These are phyloP conservation scores for Rhodofomes roseus DNA, from an alignment of 1,284 basidiomycete genomes.

Conservation along the genomic window DNA sequence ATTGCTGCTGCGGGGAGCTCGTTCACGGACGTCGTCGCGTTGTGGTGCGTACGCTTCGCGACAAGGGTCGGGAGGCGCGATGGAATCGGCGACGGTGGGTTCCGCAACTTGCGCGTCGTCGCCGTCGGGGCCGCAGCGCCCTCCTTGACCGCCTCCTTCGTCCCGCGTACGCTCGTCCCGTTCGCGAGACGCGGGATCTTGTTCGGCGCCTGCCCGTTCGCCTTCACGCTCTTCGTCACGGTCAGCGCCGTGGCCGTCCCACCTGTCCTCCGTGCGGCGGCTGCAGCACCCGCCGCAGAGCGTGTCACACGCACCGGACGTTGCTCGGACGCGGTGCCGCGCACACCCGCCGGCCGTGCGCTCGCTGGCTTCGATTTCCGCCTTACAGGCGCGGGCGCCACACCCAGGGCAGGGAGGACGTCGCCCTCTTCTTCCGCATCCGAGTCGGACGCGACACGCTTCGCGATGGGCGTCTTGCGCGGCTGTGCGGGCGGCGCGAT, in stretches of 20 bases:
- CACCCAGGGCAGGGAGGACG: slow-evolving; percentile 56
- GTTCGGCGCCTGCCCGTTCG: slow-evolving; percentile 52
- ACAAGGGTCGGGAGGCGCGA: slow-evolving; percentile 71
- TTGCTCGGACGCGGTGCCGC: slow-evolving; percentile 60
- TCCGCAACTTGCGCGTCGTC: slow-evolving; percentile 28
- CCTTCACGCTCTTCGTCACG: slow-evolving; percentile 22
- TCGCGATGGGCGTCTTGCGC: slow-evolving; percentile 77
- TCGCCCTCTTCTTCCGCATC: slow-evolving; percentile 62
- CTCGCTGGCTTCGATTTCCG: slow-evolving; percentile 41
- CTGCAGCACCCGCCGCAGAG: slow-evolving; percentile 56
- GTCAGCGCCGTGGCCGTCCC: slow-evolving; percentile 23
- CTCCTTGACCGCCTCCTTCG: slow-evolving; percentile 31
- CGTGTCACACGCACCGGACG: slow-evolving; percentile 69
- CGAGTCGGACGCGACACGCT: slow-evolving; percentile 60
- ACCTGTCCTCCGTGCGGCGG: slow-evolving; percentile 41
- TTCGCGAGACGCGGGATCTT: slow-evolving; percentile 73
- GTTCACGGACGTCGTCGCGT: slow-evolving; percentile 45
- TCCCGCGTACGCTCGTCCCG: slow-evolving; percentile 39
- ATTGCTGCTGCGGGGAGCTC: slow-evolving; percentile 42
- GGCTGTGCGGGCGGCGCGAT: slow-evolving; percentile 80
- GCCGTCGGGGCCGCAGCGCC: slow-evolving; percentile 27
- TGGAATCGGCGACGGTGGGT: slow-evolving; percentile 57
- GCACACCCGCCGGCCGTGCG: slow-evolving; percentile 36
- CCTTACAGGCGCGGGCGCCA: slow-evolving; percentile 36
- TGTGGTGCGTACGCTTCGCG: slow-evolving; percentile 47